Base-by-base conservation (phyloP, 371 early-diverging fungal species). In the Lichtheimia ornata region DNA sequence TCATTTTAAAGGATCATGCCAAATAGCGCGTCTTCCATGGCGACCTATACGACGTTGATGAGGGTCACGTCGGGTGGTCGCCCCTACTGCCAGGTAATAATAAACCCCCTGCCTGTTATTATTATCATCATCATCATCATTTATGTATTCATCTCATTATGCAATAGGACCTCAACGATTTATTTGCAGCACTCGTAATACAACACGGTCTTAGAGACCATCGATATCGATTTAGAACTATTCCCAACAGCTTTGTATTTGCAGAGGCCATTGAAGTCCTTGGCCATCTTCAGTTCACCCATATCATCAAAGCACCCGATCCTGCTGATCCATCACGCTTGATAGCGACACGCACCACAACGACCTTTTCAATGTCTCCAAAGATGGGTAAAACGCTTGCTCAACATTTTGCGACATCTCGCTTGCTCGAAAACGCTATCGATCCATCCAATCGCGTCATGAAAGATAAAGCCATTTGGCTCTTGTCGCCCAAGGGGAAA, bases 401-500 rank as follows among this genome's bases (percentile, higher is more conserved):
- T 9, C 85, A 84, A 56, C 73, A 83, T 35, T 84, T 84, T 41
- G 68, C 84, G 64, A 82, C 83, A 35, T 77, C 85, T 1, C 73
- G 77, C 4, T 58, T 84, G 18, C 61, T 73, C 20, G 84, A 82
- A 58, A 79, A 73, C 18, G 77, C 79, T 3, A 61, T 71, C 0
- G 87, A 86, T 49, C 72, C 83, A 0, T 63, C 65, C 42, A 82
- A 66, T 45, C 64, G 82, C 40, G 66, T 73, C 17, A 79, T 84
- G 60, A 80, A 76, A 41, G 81, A 77, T 27, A 79, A 73, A 28
- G 72, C 73, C 6, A 69, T 84, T 4, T 84, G 78, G 66, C 61
- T 65, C 4, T 61, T 82, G 9, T 84, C 85, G 0, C 72, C 74
- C 20, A 86, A 86, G 56, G 85, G 83, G 15, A 74, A 79, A 49